phyloP scores from a whole-genome alignment of 176 grass and related monocot genomes.

The Avena insularis region DNA sequence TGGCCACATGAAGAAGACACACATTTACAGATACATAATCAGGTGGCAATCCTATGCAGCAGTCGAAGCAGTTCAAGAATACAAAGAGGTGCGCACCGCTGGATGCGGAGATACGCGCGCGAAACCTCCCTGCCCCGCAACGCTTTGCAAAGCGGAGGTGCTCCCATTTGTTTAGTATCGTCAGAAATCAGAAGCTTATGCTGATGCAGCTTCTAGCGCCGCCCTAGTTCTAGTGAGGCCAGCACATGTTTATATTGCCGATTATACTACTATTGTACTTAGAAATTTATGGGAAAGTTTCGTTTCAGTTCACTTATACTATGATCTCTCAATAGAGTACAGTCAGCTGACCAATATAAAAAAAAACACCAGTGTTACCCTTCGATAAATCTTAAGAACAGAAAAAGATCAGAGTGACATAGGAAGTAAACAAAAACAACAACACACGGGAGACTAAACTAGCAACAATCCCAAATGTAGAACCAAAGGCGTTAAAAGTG shows the following conservation, averaged over 20 bases:
- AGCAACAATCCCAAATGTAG: no score
- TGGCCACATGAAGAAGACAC: slow-evolving; percentile 31
- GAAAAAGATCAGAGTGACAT: no score
- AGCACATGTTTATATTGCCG: slow-evolving; percentile 24
- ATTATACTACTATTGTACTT: slow-evolving; percentile 26
- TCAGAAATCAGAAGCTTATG: slow-evolving; percentile 27
- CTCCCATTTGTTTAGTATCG: slow-evolving; percentile 31
- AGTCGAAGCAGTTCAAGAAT: slow-evolving; percentile 34
- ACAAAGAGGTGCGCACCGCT: slow-evolving; percentile 28
- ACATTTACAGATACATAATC: background rate
- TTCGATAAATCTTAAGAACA: no score
- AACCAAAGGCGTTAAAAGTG: no score
- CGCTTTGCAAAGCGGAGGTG: slow-evolving; percentile 29
- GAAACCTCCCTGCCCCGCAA: background rate
- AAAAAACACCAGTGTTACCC: no score
- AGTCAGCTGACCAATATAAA: no score
- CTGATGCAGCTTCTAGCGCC: slow-evolving; percentile 1
- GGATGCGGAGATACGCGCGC: slow-evolving; percentile 23
- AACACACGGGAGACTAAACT: no score
- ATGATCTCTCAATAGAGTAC: background rate
- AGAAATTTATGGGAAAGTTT: slow-evolving; percentile 31
- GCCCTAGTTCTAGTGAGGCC: slow-evolving; percentile 6
- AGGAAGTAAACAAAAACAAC: no score
- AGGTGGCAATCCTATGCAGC: slow-evolving; percentile 20
- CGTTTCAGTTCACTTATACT: background rate